Conservation (phyloP, 148 eudicot species). For the Camellia lanceoleosa region DNA sequence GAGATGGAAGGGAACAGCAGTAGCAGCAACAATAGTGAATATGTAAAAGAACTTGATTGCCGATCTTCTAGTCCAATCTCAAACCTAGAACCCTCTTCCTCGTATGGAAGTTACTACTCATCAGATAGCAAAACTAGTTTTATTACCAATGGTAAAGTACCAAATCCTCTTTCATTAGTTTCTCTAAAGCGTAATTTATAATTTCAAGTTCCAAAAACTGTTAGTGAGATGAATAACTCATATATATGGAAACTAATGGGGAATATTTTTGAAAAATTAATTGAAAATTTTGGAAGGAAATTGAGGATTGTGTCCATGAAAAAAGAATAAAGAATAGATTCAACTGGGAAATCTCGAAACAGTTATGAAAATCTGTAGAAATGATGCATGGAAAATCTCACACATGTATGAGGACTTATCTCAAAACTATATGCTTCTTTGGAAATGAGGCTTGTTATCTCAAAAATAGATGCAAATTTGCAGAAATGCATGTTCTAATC, state of each 20-base stretch:
- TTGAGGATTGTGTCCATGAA: neutral
- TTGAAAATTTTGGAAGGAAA: neutral
- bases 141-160: constrained; percentile 30
- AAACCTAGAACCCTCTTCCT: constrained; percentile 53
- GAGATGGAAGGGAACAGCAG: constrained; percentile 35
- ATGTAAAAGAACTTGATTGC: constrained; percentile 27
- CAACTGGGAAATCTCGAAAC: no score
- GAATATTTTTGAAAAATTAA: neutral
- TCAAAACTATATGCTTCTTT: neutral
- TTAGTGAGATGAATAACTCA: neutral
- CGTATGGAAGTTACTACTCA: constrained; percentile 56
- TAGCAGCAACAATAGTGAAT: constrained; percentile 30
- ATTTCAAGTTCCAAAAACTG: neutral
- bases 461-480: neutral
- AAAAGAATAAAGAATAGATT: neutral
- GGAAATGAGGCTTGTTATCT: neutral
- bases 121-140: constrained; percentile 41
- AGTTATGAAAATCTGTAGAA: neutral
- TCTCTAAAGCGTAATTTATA: neutral
- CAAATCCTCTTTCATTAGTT: constrained; percentile 1
- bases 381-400: neutral
- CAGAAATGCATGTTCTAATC: constrained; percentile 2
- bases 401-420: neutral
- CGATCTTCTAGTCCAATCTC: constrained; percentile 28
- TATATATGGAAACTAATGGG: neutral